phyloP scores from a whole-genome alignment of 176 grass and related monocot genomes.

The Oryza punctata region DNA sequence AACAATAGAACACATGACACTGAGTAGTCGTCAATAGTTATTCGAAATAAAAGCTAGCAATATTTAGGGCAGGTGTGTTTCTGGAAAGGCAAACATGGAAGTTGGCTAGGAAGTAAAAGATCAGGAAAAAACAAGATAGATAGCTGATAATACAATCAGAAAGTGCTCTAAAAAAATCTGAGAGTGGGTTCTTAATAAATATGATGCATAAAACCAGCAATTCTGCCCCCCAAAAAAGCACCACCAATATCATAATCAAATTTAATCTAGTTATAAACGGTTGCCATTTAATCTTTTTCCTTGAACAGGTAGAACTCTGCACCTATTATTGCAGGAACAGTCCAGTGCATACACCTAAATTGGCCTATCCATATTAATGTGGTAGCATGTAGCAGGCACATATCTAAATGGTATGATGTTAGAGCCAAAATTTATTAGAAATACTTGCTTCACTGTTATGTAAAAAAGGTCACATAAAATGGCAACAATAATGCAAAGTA shows the following conservation, averaged over 20 bases:
- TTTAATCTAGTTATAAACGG: not conserved
- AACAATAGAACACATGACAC: not conserved
- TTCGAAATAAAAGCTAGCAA: not conserved
- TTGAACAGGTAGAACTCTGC: not conserved
- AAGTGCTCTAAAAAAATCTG: not conserved
- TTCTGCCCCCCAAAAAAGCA: not conserved
- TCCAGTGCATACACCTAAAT: not conserved
- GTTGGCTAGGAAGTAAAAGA: not conserved
- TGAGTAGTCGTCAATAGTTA: not conserved
- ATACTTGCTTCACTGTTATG: not conserved
- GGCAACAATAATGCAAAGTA: not conserved
- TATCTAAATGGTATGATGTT: not conserved
- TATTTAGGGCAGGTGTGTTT: not conserved
- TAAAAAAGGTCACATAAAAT: not conserved
- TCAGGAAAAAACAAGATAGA: not conserved
- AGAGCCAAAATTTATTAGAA: not conserved
- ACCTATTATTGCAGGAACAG: not conserved
- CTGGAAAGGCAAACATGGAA: not conserved
- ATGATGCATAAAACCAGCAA: not conserved
- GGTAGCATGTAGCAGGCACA: not conserved
- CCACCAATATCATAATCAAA: not conserved
- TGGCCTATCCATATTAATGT: not conserved
- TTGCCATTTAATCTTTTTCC: not conserved
- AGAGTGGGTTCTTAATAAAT: not conserved
- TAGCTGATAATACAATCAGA: not conserved